These are phyloP conservation scores for Coemansia sp. DNA, from an alignment of 192 early-diverging fungal species.

Conservation along the genomic window DNA sequence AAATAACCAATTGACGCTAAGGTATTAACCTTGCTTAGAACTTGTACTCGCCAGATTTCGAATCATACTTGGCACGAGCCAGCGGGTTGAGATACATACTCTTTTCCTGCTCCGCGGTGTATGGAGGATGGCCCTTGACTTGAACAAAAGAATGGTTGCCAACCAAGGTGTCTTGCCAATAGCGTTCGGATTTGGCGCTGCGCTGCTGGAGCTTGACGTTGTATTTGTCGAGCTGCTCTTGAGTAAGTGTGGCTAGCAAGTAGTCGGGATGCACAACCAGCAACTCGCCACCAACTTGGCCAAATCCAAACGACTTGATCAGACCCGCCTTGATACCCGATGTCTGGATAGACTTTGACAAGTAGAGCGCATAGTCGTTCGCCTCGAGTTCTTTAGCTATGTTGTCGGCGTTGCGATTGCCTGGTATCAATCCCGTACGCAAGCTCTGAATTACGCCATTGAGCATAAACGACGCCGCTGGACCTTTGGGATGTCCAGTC, in stretches of 20 bases:
- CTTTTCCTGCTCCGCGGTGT: conserved; percentile 23
- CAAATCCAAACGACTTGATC: conserved; percentile 71
- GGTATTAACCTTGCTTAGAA: conserved; percentile 10
- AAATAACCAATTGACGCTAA: no score
- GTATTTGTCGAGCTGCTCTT: conserved; percentile 16
- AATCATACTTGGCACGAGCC: conserved; percentile 21
- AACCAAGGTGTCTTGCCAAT: conserved; percentile 32
- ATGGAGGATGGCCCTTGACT: conserved; percentile 29
- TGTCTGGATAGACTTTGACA: conserved; percentile 67
- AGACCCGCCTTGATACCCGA: conserved; percentile 66
- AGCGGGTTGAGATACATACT: conserved; percentile 22
- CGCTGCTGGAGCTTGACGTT: conserved; percentile 14
- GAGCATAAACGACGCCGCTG: conserved; percentile 92
- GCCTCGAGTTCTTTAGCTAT: conserved; percentile 62
- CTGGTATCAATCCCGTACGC: conserved; percentile 82
- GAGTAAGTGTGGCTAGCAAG: conserved; percentile 44
- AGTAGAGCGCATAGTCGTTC: conserved; percentile 80
- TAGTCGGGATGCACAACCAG: conserved; percentile 70
- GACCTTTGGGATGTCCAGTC: conserved; percentile 89
- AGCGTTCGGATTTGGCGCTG: conserved; percentile 9
- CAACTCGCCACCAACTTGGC: conserved; percentile 68
- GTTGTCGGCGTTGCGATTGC: conserved; percentile 76
- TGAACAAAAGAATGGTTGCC: conserved; percentile 42
- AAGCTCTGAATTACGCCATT: conserved; percentile 85
- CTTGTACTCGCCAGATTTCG: conserved; percentile 11